A percentile compares a stretch with the other conserved stretches of the same genome.
These are phyloP conservation scores for Protea cynaroides DNA, from an alignment of 164 flowering plant genomes.

Conservation along the genomic window DNA sequence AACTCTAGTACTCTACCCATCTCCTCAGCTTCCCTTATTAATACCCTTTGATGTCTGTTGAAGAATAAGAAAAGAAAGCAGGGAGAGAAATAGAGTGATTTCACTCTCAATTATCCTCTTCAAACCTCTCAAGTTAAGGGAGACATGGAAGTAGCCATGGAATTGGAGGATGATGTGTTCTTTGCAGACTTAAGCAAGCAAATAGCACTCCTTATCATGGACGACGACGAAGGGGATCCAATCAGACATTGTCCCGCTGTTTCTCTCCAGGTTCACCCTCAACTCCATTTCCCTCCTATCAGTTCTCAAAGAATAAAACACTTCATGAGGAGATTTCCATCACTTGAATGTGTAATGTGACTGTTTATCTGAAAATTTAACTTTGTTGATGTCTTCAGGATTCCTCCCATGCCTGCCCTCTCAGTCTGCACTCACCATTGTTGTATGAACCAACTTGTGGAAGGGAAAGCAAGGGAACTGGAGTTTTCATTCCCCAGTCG, in stretches of 20 bases:
- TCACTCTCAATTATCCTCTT: not conserved
- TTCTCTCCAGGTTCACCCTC: conserved; percentile 46
- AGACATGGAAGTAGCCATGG: conserved; percentile 22
- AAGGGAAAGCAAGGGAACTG: conserved; percentile 77
- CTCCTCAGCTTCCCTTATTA: conserved; percentile 22
- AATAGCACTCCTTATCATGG: conserved; percentile 77
- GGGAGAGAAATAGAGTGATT: not conserved
- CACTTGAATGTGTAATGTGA: too few relatives aligned
- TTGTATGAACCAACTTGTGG: conserved; percentile 34
- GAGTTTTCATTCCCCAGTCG: conserved; percentile 78
- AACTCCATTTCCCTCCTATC: not conserved
- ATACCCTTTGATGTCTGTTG: conserved; percentile 4
- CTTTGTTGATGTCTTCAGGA: conserved; percentile 24
- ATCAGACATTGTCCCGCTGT: conserved; percentile 34
- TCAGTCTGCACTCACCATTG: conserved; percentile 26
- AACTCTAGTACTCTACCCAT: conserved; percentile 7
- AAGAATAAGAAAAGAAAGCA: too few relatives aligned
- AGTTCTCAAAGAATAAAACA: too few relatives aligned
- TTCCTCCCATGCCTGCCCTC: conserved; percentile 28
- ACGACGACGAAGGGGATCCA: conserved; percentile 52
- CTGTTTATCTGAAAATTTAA: not conserved
- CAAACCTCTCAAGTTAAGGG: not conserved
- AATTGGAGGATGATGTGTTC: conserved; percentile 62
- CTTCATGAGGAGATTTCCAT: too few relatives aligned
- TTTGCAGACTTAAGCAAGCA: conserved; percentile 74